A percentile compares a stretch with the other conserved stretches of the same genome.
Evolutionary conservation across 2,329 filamentous ascomycete genomes (phyloP).

Genomic region (Rhynchosporium secalis): DNA sequence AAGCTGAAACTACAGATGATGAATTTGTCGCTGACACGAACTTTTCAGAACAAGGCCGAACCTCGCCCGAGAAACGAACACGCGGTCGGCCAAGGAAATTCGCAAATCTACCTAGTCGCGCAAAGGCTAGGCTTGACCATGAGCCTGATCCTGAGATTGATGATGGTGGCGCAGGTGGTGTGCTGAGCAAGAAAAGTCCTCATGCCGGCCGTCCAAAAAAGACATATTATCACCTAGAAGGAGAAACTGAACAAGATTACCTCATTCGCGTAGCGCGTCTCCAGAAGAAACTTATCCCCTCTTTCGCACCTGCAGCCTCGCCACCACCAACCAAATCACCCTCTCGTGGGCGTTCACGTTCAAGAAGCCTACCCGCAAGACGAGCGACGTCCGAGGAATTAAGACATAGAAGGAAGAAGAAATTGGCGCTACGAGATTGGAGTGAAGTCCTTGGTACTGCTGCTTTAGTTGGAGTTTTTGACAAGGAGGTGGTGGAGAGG

Average conservation of each 20-base stretch:
- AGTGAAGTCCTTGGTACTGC: conserved; percentile 80
- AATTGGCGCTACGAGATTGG: conserved; percentile 63
- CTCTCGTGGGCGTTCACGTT: conserved; percentile 11
- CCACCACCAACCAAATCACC: neutral
- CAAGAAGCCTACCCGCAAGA: conserved; percentile 17
- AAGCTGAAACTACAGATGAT: conserved; percentile 37
- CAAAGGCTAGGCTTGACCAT: neutral
- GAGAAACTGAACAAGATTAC: conserved; percentile 46
- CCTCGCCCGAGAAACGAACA: conserved; percentile 19
- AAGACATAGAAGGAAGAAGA: conserved; percentile 19
- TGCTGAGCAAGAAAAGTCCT: conserved; percentile 29
- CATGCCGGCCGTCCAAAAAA: conserved; percentile 34
- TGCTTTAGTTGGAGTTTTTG: conserved; percentile 66
- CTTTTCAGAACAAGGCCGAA: conserved; percentile 5
- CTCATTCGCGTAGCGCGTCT: conserved; percentile 48
- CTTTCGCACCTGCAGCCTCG: conserved; percentile 31
- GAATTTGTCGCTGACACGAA: conserved; percentile 17
- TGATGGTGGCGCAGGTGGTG: conserved; percentile 10
- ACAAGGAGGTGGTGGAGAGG: conserved; percentile 62
- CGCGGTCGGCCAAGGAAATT: conserved; percentile 33
- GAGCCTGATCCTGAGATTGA: neutral
- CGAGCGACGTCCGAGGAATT: conserved; percentile 18
- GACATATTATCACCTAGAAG: conserved; percentile 32
- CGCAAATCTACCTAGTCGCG: conserved; percentile 26
- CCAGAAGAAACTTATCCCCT: conserved; percentile 45